Evolutionary conservation across 352 stramenopile species (phyloP).

Genomic region (Plasmopara halstedii): DNA sequence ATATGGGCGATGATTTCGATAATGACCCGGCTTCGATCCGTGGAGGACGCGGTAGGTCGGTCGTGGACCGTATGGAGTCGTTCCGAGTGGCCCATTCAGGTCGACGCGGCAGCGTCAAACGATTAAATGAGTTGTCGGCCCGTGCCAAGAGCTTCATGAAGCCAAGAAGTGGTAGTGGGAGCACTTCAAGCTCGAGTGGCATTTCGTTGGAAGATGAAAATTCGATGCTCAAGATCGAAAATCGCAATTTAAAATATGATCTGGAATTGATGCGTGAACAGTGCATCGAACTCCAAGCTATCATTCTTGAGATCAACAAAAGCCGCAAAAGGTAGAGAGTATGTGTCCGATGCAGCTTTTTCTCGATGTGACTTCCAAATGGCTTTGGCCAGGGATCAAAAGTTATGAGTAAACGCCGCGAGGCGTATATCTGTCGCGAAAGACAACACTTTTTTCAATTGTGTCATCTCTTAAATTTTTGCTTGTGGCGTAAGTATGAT

Average conservation of each 20-base stretch:
- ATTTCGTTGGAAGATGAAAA: constrained; percentile 81
- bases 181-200: constrained; percentile 54
- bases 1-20: constrained; percentile 45
- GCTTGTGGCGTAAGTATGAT: too few relatives aligned
- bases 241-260: constrained; percentile 84
- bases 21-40: constrained; percentile 29
- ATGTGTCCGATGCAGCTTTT: constrained; percentile 5
- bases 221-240: constrained; percentile 82
- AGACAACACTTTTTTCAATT: constrained; percentile 20
- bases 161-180: constrained; percentile 46
- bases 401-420: constrained; percentile 24
- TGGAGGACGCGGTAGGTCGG: constrained; percentile 31
- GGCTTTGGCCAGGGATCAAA: constrained; percentile 4
- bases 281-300: constrained; percentile 81
- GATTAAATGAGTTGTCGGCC: constrained; percentile 63
- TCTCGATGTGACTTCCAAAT: neutral
- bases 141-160: constrained; percentile 72
- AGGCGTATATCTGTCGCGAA: constrained; percentile 31
- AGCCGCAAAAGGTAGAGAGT: constrained; percentile 71
- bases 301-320: constrained; percentile 88
- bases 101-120: constrained; percentile 51
- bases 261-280: constrained; percentile 85
- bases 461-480: too few relatives aligned
- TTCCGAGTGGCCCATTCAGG: constrained; percentile 39
- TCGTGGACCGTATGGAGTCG: constrained; percentile 58